phyloP scores from a whole-genome alignment of 768 basidiomycete species.

The Phylloporus sp. region DNA sequence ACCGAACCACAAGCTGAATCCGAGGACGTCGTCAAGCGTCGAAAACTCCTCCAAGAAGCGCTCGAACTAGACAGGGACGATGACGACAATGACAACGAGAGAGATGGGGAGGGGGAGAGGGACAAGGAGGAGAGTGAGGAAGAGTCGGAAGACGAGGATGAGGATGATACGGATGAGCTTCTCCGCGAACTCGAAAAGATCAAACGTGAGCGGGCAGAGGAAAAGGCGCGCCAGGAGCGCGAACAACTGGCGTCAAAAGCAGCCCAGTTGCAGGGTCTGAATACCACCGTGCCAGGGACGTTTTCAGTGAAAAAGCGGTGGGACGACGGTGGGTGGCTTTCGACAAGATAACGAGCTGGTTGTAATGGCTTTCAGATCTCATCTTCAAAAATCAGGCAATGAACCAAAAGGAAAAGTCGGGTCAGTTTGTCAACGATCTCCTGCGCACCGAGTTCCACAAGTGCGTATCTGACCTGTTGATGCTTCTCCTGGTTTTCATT shows the following conservation, averaged over 20 bases:
- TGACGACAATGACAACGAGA: conserved; percentile 63
- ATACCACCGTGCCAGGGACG: conserved; percentile 72
- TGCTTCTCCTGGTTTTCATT: conserved; percentile 11
- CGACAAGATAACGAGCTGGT: neutral
- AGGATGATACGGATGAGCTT: conserved; percentile 75
- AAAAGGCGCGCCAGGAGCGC: conserved; percentile 77
- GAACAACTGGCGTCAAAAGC: conserved; percentile 63
- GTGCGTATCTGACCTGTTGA: conserved; percentile 43
- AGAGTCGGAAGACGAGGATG: conserved; percentile 63
- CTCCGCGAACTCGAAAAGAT: conserved; percentile 98
- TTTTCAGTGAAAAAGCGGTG: conserved; percentile 92
- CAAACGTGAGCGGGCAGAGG: conserved; percentile 91
- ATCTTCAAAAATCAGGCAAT: conserved; percentile 99
- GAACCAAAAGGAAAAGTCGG: conserved; percentile 55
- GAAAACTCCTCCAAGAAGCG: conserved; percentile 85
- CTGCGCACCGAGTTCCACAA: conserved; percentile 92
- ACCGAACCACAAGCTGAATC: conserved; percentile 35
- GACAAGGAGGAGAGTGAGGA: conserved; percentile 40
- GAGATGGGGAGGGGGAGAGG: conserved; percentile 35
- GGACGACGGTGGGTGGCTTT: conserved; percentile 74
- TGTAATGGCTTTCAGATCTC: conserved; percentile 52
- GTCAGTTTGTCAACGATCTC: conserved; percentile 93
- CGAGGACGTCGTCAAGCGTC: conserved; percentile 68
- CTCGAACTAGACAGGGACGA: conserved; percentile 89
- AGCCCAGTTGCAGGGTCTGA: conserved; percentile 69